Evolutionary conservation across 345 rosid species (phyloP).

Genomic region (Theobroma cacao): DNA sequence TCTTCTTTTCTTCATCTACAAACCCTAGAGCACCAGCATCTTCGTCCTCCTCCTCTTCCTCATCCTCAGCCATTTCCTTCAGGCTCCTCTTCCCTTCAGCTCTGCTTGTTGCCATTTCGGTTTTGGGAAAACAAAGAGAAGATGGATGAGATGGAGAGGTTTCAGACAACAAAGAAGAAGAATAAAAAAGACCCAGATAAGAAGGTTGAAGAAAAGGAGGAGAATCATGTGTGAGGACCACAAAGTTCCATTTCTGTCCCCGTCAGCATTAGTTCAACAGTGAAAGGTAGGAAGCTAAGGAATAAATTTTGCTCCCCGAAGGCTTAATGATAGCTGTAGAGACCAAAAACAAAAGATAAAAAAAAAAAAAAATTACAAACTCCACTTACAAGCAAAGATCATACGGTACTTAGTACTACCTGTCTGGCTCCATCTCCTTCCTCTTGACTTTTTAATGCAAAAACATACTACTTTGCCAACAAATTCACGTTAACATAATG

Average conservation of each 20-base stretch:
- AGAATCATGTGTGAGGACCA: slow-evolving; percentile 40
- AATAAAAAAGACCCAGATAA: slow-evolving; percentile 9
- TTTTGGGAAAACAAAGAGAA: background rate
- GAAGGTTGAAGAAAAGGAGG: slow-evolving; percentile 1
- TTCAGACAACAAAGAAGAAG: slow-evolving; percentile 1
- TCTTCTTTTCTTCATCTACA: slow-evolving; percentile 48
- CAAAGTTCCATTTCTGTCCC: slow-evolving; percentile 20
- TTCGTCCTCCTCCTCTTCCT: slow-evolving; percentile 50
- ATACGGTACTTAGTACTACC: background rate
- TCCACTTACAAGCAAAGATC: background rate
- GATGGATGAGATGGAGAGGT: background rate
- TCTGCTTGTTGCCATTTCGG: slow-evolving; percentile 47
- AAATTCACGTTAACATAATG: background rate
- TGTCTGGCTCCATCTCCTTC: background rate
- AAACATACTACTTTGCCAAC: background rate
- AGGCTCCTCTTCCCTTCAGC: slow-evolving; percentile 64
- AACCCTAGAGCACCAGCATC: slow-evolving; percentile 29
- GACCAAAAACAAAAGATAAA: too few species aligned
- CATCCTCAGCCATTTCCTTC: slow-evolving; percentile 52
- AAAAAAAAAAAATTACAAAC: background rate
- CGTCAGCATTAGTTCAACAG: slow-evolving; percentile 12
- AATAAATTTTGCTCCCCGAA: slow-evolving; percentile 10
- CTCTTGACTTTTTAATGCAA: background rate
- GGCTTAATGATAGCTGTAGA: background rate
- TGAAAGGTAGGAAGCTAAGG: slow-evolving; percentile 7